Conservation (phyloP, 106 monocot genomes). For the Hemerocallis citrina region DNA sequence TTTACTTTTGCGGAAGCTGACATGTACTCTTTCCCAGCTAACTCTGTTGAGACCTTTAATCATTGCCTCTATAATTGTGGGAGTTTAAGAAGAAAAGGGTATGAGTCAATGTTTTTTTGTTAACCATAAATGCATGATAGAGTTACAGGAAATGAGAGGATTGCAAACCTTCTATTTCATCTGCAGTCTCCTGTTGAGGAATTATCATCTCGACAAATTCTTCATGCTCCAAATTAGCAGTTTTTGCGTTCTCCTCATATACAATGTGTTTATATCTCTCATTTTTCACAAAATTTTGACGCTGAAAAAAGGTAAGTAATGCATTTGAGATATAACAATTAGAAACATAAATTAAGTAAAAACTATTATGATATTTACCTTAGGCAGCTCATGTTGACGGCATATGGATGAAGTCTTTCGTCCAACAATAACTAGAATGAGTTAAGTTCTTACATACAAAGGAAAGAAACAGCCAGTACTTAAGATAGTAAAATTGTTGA, state of each 20-base stretch:
- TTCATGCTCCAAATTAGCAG: constrained; percentile 11
- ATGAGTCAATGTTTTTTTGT: not conserved
- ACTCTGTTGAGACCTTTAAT: constrained; percentile 58
- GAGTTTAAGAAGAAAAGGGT: not conserved
- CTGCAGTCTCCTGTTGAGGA: constrained; percentile 17
- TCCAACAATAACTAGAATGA: constrained; percentile 70
- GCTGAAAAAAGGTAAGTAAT: constrained; percentile 29
- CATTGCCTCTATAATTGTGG: constrained; percentile 49
- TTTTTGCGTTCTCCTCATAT: constrained; percentile 43
- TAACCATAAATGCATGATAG: not conserved
- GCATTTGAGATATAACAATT: not conserved
- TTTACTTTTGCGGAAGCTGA: constrained; percentile 67
- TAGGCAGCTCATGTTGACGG: constrained; percentile 57
- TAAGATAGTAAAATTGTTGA: not conserved
- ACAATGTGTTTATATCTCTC: constrained; percentile 66
- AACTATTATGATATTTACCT: constrained; percentile 31
- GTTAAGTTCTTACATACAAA: constrained; percentile 41
- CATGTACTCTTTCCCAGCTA: constrained; percentile 78
- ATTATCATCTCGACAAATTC: constrained; percentile 15
- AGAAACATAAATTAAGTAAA: not conserved
- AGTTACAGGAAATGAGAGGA: not conserved
- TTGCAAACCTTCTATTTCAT: constrained; percentile 63
- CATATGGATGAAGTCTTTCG: constrained; percentile 85
- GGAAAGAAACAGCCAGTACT: too few species aligned
- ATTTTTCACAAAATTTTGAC: constrained; percentile 33